These are phyloP conservation scores for Ophiorrhiza pumila DNA, from an alignment of 257 asterid genomes.

Conservation along the genomic window DNA sequence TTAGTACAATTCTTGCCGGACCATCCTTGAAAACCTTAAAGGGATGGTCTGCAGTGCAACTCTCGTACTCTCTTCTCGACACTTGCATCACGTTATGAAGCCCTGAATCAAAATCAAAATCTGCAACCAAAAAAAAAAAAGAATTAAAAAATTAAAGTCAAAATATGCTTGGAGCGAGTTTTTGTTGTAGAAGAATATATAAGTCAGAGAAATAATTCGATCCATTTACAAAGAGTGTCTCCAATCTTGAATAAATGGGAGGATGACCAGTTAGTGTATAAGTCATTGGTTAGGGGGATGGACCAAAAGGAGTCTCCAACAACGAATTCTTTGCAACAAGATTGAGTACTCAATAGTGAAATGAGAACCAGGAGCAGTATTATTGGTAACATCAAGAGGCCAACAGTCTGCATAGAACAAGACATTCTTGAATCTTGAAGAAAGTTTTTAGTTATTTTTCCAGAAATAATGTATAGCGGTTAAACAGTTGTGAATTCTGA, in stretches of 20 bases:
- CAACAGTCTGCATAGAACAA: neutral
- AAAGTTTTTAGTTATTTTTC: neutral
- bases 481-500: neutral
- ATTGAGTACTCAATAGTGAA: neutral
- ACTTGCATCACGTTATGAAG: conserved; percentile 55
- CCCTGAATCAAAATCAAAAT: conserved; percentile 56
- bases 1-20: conserved; percentile 33
- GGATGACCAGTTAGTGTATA: conserved; percentile 69
- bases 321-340: conserved; percentile 22
- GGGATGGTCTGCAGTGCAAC: conserved; percentile 45
- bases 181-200: neutral
- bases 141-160: neutral
- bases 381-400: neutral
- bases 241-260: conserved; percentile 42
- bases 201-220: neutral
- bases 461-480: no score
- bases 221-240: conserved; percentile 52
- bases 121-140: conserved; percentile 28
- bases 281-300: conserved; percentile 45
- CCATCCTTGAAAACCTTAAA: conserved; percentile 43
- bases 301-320: conserved; percentile 80
- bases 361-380: neutral
- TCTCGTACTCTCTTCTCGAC: conserved; percentile 42
- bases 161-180: neutral
- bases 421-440: neutral